Evolutionary conservation across 1,139 yeast genomes (phyloP).

Genomic region (Blastobotrys arbuscula): DNA sequence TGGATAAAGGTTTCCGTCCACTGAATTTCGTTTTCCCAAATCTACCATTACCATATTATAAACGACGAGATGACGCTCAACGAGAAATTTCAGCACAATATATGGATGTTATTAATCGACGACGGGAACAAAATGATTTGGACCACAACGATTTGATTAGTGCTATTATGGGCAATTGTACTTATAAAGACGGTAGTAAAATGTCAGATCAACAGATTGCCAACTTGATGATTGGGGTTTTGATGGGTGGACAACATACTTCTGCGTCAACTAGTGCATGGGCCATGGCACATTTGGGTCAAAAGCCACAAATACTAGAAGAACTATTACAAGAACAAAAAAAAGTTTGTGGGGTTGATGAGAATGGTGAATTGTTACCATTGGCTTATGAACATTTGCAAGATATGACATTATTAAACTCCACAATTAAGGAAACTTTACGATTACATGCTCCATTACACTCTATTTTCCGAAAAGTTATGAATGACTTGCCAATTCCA

Average conservation of each 20-base stretch:
- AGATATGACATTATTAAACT: conserved; percentile 73
- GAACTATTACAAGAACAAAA: conserved; percentile 70
- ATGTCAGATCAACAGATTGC: conserved; percentile 97
- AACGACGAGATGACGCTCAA: conserved; percentile 85
- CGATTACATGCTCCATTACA: conserved; percentile 96
- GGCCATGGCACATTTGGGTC: conserved; percentile 87
- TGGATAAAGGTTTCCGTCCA: conserved; percentile 96
- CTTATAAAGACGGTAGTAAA: conserved; percentile 86
- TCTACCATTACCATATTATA: conserved; percentile 82
- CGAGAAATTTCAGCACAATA: conserved; percentile 72
- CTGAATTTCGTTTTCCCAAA: conserved; percentile 92
- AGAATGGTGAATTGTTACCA: conserved; percentile 36
- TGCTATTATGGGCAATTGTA: conserved; percentile 71
- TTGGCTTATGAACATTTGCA: conserved; percentile 77
- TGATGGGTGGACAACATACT: conserved; percentile 99
- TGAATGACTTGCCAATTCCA: conserved; percentile 72
- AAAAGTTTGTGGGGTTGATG: conserved; percentile 51
- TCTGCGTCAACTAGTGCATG: conserved; percentile 95
- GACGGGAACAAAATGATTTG: conserved; percentile 56
- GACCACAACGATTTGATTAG: conserved; percentile 86
- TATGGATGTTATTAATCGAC: conserved; percentile 71
- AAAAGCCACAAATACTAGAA: conserved; percentile 76
- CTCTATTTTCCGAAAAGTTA: conserved; percentile 89
- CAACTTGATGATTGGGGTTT: conserved; percentile 84
- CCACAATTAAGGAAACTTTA: conserved; percentile 84